Conservation (phyloP, 2,329 filamentous ascomycete species). For the Aspergillus vadensis region DNA sequence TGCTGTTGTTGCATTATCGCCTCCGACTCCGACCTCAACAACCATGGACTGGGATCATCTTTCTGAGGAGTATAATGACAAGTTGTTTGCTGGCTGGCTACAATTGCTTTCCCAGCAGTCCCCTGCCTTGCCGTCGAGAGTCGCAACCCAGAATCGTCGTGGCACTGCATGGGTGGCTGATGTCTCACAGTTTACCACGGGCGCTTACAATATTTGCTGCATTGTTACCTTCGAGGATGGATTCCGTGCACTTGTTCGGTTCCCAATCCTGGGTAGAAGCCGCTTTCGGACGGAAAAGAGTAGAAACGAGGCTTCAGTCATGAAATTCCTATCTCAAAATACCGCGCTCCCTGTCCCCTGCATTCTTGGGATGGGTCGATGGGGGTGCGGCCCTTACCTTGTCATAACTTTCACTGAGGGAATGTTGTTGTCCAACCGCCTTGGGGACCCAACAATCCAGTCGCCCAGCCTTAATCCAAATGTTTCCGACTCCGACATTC, state of each 20-base stretch:
- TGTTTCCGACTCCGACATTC: neutral
- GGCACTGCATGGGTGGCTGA: neutral
- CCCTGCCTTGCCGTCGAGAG: neutral
- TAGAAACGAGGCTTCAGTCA: neutral
- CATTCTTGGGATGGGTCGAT: neutral
- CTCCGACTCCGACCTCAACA: too few species aligned
- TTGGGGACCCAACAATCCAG: neutral
- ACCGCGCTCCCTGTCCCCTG: constrained; percentile 4
- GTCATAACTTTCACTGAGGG: neutral
- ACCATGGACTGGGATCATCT: constrained; percentile 4
- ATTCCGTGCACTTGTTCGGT: neutral
- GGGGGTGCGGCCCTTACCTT: constrained; percentile 3
- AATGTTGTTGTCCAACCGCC: neutral
- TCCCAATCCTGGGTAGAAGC: constrained; percentile 1
- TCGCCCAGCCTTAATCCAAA: neutral
- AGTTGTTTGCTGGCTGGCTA: neutral
- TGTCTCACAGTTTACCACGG: neutral
- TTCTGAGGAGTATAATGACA: neutral
- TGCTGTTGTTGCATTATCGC: too few species aligned
- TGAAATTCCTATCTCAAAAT: neutral
- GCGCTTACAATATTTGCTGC: neutral
- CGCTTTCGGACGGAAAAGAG: neutral
- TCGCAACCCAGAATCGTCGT: neutral
- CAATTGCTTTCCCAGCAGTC: neutral
- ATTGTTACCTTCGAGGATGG: constrained; percentile 4